Evolutionary conservation across 2,329 filamentous ascomycete genomes (phyloP).

Genomic region (Acrodontium crateriforme): DNA sequence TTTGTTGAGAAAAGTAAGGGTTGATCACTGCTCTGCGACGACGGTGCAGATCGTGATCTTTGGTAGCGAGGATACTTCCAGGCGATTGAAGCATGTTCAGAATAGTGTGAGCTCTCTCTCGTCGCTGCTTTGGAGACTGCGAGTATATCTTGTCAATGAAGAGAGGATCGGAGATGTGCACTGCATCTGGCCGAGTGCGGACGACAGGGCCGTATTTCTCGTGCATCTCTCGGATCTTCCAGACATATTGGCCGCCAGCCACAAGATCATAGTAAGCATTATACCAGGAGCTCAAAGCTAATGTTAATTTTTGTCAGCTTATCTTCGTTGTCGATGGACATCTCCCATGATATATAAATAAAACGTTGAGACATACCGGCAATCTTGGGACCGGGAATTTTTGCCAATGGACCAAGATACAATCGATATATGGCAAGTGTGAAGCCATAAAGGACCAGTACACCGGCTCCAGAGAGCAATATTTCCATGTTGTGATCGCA

Average conservation of each 20-base stretch:
- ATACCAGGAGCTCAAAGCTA: constrained; percentile 20
- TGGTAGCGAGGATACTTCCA: constrained; percentile 2
- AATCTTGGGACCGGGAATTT: constrained; percentile 23
- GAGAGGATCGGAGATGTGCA: constrained; percentile 26
- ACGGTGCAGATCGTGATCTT: constrained; percentile 5
- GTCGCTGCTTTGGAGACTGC: constrained; percentile 1
- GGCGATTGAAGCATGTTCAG: background rate
- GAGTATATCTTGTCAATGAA: constrained; percentile 16
- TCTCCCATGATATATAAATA: no score
- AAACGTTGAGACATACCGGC: no score
- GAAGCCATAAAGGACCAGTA: constrained; percentile 6
- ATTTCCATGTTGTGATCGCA: no score
- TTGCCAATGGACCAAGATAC: constrained; percentile 21
- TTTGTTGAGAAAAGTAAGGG: constrained; percentile 2
- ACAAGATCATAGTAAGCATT: constrained; percentile 24
- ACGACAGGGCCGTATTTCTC: constrained; percentile 27
- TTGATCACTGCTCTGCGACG: constrained; percentile 6
- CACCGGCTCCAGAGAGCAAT: no score
- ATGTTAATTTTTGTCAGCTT: no score
- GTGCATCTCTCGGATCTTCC: constrained; percentile 24
- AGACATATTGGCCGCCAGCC: constrained; percentile 19
- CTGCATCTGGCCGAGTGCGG: constrained; percentile 26
- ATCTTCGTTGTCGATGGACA: constrained; percentile 11
- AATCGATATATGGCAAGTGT: constrained; percentile 14
- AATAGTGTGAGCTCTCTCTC: constrained; percentile 1